These are phyloP conservation scores for Pythium grandisporangium DNA, from an alignment of 352 stramenopile species.

Conservation along the genomic window DNA sequence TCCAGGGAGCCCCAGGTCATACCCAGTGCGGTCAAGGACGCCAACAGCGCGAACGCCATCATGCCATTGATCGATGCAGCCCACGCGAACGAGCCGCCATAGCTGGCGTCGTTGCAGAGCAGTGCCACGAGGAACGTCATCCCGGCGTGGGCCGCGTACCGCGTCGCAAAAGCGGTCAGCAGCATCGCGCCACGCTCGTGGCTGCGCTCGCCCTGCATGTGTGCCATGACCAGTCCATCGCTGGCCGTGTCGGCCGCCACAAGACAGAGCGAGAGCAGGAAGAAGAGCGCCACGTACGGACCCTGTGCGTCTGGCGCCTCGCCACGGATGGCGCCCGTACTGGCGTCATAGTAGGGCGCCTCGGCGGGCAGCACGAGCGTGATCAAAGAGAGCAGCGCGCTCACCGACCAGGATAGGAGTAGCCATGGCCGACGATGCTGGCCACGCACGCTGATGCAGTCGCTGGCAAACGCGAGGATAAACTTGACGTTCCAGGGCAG, in stretches of 20 bases:
- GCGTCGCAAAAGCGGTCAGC: slow-evolving; percentile 23
- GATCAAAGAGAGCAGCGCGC: slow-evolving; percentile 32
- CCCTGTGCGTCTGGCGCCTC: slow-evolving; percentile 18
- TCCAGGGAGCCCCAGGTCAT: slow-evolving; percentile 27
- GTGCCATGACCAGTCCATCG: slow-evolving; percentile 36
- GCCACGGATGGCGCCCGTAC: slow-evolving; percentile 22
- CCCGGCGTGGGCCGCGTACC: slow-evolving; percentile 26
- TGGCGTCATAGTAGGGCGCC: slow-evolving; percentile 33
- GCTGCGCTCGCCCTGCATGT: slow-evolving; percentile 16
- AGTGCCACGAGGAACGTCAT: slow-evolving; percentile 34
- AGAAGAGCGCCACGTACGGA: slow-evolving; percentile 44
- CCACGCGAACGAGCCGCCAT: slow-evolving; percentile 44
- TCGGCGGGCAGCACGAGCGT: slow-evolving; percentile 20
- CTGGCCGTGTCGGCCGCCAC: slow-evolving; percentile 33
- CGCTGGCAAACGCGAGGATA: slow-evolving; percentile 31
- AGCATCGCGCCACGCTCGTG: slow-evolving; percentile 10
- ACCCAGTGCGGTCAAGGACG: slow-evolving; percentile 9
- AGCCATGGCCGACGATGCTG: slow-evolving; percentile 39
- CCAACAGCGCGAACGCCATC: slow-evolving; percentile 23
- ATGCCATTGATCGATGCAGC: slow-evolving; percentile 31
- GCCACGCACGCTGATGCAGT: slow-evolving; percentile 34
- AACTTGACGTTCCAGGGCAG: slow-evolving; percentile 57
- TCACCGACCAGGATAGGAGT: slow-evolving; percentile 36
- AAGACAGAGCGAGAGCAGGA: slow-evolving; percentile 32
- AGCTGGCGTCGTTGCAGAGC: slow-evolving; percentile 41